Evolutionary conservation across 495 filamentous ascomycete species (phyloP), one percentile per base, ranked within the genome.

Genomic region (Cercophora sp.): DNA sequence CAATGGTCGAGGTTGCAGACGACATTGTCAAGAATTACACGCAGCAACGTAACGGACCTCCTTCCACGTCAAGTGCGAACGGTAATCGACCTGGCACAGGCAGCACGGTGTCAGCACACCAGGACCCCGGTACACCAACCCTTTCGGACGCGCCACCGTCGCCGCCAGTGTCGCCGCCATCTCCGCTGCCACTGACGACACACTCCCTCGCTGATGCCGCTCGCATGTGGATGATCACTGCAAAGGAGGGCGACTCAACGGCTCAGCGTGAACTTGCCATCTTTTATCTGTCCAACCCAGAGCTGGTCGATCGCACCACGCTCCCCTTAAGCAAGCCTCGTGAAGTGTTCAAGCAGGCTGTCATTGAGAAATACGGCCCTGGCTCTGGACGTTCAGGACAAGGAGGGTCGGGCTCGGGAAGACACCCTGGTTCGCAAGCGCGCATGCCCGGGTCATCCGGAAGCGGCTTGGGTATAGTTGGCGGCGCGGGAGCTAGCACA

Each of bases 241-340:
- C 93, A 8, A 92, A 90, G 70, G 93, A 98, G 68, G 91, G 92
- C 26, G 85, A 94, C 59, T 79, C 92, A 6, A 88, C 87, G 18
- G 93, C 93, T n/a, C 88, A 96, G 66, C 85, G 93, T 47, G 93
- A 98, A 69, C 80, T 98, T 18, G 93, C 88, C 2, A 91, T 94
- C 51, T 86, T 96, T 55, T 96, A 96, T 59, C 81, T 98, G 22
- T 96, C 91, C 8, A 88, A 96, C 60, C 91, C 93, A 1, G 88
- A 93, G 63, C 79, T 93, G 18, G 81, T 98, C 2, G 87, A 87
- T 26, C 83, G 89, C 10, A 86, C 88, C 15, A 91, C 90, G 0
- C 74, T 94, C 35, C 93, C 93, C 15, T 73, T 98, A 44, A 86
- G 86, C 36, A 86, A 87, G 58, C 87, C 91, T 1, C 79, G 87